Percentiles rank a stretch among this genome's conserved stretches.
Conservation (phyloP, 345 rosid species). For the Zanthoxylum bungeanum region DNA sequence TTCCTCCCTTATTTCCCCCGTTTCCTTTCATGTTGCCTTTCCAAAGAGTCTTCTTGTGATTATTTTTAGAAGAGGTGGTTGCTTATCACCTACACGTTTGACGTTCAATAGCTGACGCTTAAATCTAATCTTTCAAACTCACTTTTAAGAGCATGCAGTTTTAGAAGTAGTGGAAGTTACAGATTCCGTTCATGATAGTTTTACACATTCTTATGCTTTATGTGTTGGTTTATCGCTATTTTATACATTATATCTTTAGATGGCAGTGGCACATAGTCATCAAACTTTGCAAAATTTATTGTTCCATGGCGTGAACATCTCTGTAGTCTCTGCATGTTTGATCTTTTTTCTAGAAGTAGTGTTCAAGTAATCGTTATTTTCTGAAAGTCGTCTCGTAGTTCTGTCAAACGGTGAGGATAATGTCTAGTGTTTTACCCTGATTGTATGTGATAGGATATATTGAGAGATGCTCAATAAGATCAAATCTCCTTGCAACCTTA, state of each 20-base stretch:
- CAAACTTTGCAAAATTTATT: not conserved
- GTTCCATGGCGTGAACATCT: not conserved
- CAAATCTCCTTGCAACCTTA: conserved; percentile 8
- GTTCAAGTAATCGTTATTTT: not conserved
- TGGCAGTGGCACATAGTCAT: not conserved
- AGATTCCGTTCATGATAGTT: not conserved
- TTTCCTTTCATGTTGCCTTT: not conserved
- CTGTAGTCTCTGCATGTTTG: not conserved
- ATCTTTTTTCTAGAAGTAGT: not conserved
- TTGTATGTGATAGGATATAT: not conserved
- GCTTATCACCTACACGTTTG: not conserved
- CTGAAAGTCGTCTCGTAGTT: not conserved
- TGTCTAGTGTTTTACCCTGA: not conserved
- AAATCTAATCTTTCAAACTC: not conserved
- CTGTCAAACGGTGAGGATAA: not conserved
- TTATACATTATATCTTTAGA: not conserved
- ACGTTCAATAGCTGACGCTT: not conserved
- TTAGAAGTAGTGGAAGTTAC: not conserved
- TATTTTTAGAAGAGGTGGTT: not conserved
- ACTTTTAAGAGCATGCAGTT: not conserved
- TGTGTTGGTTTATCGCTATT: too few species aligned
- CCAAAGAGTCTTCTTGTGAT: not conserved
- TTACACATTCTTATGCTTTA: not conserved
- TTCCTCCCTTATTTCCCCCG: not conserved
- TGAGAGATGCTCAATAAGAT: not conserved